Percentiles rank a stretch among this genome's conserved stretches.
Conservation (phyloP, 176 grass and related monocot species). For the Raddia guianensis region DNA sequence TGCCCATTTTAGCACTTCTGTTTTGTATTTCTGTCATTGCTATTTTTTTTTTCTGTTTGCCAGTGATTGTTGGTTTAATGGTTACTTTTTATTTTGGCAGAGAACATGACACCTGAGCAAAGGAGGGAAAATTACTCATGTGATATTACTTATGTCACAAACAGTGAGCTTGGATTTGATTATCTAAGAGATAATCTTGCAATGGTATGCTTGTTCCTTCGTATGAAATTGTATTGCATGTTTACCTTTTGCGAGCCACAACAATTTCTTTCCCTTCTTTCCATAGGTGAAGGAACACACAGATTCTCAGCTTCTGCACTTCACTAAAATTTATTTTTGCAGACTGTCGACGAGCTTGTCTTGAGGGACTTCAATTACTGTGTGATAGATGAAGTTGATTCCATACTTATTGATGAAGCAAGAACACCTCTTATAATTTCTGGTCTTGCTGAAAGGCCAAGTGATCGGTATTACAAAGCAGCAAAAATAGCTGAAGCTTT, state of each 20-base stretch:
- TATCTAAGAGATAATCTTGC: slow-evolving; percentile 98
- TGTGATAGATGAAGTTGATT: slow-evolving; percentile 99
- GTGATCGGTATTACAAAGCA: slow-evolving; percentile 90
- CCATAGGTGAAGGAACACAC: background rate
- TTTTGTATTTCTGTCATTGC: background rate
- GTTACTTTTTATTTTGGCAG: slow-evolving; percentile 57
- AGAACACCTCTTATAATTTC: slow-evolving; percentile 98
- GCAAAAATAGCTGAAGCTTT: slow-evolving; percentile 96
- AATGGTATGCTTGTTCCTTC: slow-evolving; percentile 63
- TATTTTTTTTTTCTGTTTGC: slow-evolving; percentile 37
- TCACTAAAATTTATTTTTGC: slow-evolving; percentile 47
- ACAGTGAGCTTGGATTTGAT: slow-evolving; percentile 99
- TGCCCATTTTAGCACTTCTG: slow-evolving; percentile 13
- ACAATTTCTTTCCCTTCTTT: slow-evolving; percentile 13
- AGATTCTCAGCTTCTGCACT: slow-evolving; percentile 21
- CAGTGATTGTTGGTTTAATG: slow-evolving; percentile 34
- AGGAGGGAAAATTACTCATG: slow-evolving; percentile 95
- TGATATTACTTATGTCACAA: slow-evolving; percentile 99
- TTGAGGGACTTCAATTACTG: slow-evolving; percentile 97
- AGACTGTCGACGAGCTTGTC: slow-evolving; percentile 97
- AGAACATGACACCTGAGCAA: slow-evolving; percentile 98
- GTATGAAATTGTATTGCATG: slow-evolving; percentile 19
- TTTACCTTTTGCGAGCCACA: background rate
- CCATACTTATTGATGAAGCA: slow-evolving; percentile 98
- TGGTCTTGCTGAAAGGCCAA: slow-evolving; percentile 88